A percentile compares a stretch with the other conserved stretches of the same genome.
phyloP scores from a whole-genome alignment of 2,329 filamentous ascomycete species.

The Bipolaris oryzae region DNA sequence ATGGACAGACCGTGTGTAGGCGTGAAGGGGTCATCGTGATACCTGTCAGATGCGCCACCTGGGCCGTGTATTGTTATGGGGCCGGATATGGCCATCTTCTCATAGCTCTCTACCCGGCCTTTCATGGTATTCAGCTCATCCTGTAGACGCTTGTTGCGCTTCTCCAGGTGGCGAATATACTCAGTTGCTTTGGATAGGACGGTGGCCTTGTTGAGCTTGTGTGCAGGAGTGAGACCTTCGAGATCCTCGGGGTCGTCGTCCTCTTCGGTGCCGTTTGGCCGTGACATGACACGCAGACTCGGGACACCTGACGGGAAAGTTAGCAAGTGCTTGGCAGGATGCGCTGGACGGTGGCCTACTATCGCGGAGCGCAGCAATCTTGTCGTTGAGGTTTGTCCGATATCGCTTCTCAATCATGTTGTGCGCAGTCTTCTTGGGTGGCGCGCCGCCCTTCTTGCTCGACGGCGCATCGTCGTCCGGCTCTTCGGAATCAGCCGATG shows the following conservation, averaged over 20 bases:
- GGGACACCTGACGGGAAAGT: constrained; percentile 62
- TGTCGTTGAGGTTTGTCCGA: constrained; percentile 94
- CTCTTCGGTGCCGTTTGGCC: constrained; percentile 63
- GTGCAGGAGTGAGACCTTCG: constrained; percentile 71
- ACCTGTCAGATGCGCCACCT: constrained; percentile 46
- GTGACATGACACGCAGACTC: constrained; percentile 82
- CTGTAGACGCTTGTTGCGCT: constrained; percentile 79
- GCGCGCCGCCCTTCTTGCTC: constrained; percentile 59
- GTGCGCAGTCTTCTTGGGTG: constrained; percentile 88
- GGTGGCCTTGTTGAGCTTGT: constrained; percentile 98
- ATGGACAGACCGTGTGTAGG: constrained; percentile 34
- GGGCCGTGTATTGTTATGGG: constrained; percentile 47
- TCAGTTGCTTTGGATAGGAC: constrained; percentile 95
- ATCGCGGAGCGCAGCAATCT: constrained; percentile 89
- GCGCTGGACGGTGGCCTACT: constrained; percentile 53
- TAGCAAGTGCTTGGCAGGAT: not conserved
- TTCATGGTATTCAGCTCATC: constrained; percentile 85
- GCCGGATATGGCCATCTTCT: constrained; percentile 72
- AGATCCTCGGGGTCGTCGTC: constrained; percentile 83
- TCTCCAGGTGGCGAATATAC: constrained; percentile 92
- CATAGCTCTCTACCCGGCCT: constrained; percentile 66
- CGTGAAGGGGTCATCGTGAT: constrained; percentile 47
- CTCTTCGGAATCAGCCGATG: constrained; percentile 60
- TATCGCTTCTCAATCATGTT: constrained; percentile 99
- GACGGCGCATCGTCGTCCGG: constrained; percentile 62